Conservation (phyloP, 495 filamentous ascomycete species). For the Tuber borchii region DNA sequence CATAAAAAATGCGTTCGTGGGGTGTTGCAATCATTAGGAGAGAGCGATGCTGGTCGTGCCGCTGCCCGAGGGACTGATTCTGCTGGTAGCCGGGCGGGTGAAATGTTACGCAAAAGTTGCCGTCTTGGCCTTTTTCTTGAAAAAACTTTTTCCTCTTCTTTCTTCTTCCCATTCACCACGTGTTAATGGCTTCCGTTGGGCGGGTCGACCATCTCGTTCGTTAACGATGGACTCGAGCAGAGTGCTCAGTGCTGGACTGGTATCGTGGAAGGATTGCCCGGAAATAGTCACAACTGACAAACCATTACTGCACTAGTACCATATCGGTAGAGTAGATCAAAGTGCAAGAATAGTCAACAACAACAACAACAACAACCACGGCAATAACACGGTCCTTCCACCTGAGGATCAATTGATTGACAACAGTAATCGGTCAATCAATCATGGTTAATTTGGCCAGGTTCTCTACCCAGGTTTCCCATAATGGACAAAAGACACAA, state of each 20-base stretch:
- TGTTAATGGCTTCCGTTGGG: background rate
- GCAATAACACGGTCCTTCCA: background rate
- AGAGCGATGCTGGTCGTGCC: background rate
- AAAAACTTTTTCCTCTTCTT: background rate
- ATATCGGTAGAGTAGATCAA: background rate
- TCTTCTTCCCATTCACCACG: background rate
- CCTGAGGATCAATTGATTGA: background rate
- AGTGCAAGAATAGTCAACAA: background rate
- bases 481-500: background rate
- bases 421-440: background rate
- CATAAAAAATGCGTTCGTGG: no score
- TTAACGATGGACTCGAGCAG: background rate
- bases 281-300: background rate
- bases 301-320: background rate
- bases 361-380: background rate
- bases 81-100: no score
- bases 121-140: background rate
- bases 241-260: background rate
- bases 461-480: background rate
- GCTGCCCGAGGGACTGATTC: no score
- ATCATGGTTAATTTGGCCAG: background rate
- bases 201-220: background rate
- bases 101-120: background rate
- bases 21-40: background rate
- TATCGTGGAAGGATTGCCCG: background rate